Evolutionary conservation across 257 asterid species (phyloP).

Genomic region (Phtheirospermum japonicum): DNA sequence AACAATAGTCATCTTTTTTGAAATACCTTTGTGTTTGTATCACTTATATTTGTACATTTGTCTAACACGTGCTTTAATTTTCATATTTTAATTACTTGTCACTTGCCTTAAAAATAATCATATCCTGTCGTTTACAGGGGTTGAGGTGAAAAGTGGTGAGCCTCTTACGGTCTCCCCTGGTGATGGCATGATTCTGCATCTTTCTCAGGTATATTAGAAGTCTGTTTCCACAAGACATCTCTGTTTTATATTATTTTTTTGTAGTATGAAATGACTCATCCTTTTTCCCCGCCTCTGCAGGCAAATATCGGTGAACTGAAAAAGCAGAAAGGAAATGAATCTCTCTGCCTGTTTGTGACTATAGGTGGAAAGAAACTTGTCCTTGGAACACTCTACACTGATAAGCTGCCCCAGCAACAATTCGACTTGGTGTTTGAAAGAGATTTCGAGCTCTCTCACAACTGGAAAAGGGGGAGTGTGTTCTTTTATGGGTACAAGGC

Average conservation of each 20-base stretch:
- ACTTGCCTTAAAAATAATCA: background rate
- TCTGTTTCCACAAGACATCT: background rate
- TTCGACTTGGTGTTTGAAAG: conserved; percentile 61
- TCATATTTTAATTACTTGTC: background rate
- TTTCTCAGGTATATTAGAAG: conserved; percentile 58
- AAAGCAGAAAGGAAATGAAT: conserved; percentile 49
- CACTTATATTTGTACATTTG: background rate
- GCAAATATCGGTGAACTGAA: conserved; percentile 68
- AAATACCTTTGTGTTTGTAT: background rate
- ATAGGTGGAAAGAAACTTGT: conserved; percentile 66
- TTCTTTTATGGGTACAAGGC: conserved; percentile 71
- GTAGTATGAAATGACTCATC: background rate
- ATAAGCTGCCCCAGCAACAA: conserved; percentile 74
- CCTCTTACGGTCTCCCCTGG: conserved; percentile 52
- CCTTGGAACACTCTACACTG: conserved; percentile 66
- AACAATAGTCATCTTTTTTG: background rate
- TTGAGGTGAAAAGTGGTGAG: conserved; percentile 64
- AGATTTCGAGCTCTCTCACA: conserved; percentile 66
- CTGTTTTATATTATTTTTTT: background rate
- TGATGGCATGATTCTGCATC: conserved; percentile 55
- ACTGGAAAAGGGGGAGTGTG: conserved; percentile 74
- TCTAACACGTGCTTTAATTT: background rate
- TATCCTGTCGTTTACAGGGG: conserved; percentile 38
- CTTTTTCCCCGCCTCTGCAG: conserved; percentile 27
- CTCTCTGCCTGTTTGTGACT: conserved; percentile 45